Evolutionary conservation across 2,329 filamentous ascomycete genomes (phyloP).

Genomic region (Colletotrichum orbiculare): DNA sequence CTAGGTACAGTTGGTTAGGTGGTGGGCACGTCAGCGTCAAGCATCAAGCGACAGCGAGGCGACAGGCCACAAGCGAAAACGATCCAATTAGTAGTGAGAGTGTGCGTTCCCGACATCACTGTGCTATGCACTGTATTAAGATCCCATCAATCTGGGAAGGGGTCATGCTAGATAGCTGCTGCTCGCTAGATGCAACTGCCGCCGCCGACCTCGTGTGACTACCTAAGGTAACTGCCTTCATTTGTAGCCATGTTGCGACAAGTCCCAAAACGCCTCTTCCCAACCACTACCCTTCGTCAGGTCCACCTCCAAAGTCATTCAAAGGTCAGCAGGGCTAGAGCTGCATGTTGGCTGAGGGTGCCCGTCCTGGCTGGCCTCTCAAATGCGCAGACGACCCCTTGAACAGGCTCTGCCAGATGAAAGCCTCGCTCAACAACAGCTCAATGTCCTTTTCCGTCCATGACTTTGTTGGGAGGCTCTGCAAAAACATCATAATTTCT

Average conservation of each 20-base stretch:
- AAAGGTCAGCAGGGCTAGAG: constrained; percentile 30
- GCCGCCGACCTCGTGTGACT: neutral
- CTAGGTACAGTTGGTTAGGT: no score
- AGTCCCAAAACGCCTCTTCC: constrained; percentile 9
- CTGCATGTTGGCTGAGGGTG: constrained; percentile 55
- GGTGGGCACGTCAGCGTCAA: no score
- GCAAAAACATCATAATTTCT: constrained; percentile 99
- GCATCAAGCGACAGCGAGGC: no score
- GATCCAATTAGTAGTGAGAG: constrained; percentile 21
- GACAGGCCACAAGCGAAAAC: neutral
- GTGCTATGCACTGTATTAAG: constrained; percentile 29
- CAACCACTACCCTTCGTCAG: neutral
- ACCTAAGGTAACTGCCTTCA: neutral
- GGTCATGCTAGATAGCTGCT: neutral
- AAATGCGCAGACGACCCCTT: constrained; percentile 94
- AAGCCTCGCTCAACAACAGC: constrained; percentile 92
- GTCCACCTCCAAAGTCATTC: neutral
- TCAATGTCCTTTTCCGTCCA: constrained; percentile 99
- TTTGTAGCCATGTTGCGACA: constrained; percentile 5
- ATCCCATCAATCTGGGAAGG: constrained; percentile 15
- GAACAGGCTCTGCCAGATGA: constrained; percentile 98
- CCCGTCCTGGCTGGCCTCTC: constrained; percentile 60
- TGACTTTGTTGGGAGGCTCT: constrained; percentile 88
- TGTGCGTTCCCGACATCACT: constrained; percentile 7
- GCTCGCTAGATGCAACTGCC: constrained; percentile 11